These are phyloP conservation scores for Rhizoclosmatium sp. DNA, from an alignment of 192 early-diverging fungal species.

Conservation along the genomic window DNA sequence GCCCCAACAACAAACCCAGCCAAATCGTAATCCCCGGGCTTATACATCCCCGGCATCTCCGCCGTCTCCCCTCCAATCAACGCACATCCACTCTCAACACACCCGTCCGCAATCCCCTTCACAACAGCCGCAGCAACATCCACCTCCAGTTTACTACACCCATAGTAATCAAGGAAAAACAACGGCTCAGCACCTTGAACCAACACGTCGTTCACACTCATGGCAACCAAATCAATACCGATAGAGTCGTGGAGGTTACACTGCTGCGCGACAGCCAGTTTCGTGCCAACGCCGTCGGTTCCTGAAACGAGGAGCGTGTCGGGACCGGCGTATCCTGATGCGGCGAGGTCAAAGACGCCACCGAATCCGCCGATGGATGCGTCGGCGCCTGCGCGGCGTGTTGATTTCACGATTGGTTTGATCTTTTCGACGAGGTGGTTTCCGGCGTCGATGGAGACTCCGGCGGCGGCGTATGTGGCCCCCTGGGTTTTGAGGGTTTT, in stretches of 20 bases:
- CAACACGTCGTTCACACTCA: slow-evolving; percentile 99
- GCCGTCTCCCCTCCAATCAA: slow-evolving; percentile 99
- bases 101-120: slow-evolving; percentile 93
- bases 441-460: slow-evolving; percentile 96
- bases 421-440: slow-evolving; percentile 95
- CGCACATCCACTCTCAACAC: slow-evolving; percentile 87
- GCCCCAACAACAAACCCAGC: slow-evolving; percentile 98
- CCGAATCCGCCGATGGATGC: slow-evolving; percentile 99
- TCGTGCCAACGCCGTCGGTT: slow-evolving; percentile 99
- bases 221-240: slow-evolving; percentile 96
- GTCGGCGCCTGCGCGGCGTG: slow-evolving; percentile 90
- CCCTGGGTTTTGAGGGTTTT: slow-evolving; percentile 54
- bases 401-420: slow-evolving; percentile 95
- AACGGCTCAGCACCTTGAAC: slow-evolving; percentile 99
- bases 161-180: slow-evolving; percentile 99
- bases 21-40: slow-evolving; percentile 80
- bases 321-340: slow-evolving; percentile 75
- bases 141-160: slow-evolving; percentile 91
- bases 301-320: slow-evolving; percentile 97
- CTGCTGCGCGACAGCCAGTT: slow-evolving; percentile 94
- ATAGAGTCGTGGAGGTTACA: slow-evolving; percentile 90
- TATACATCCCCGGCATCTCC: slow-evolving; percentile 98
- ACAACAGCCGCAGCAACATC: slow-evolving; percentile 91
- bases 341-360: slow-evolving; percentile 95
- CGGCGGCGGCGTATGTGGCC: slow-evolving; percentile 94